phyloP scores from a whole-genome alignment of 2,329 filamentous ascomycete genomes.

The Penicillium paneum region DNA sequence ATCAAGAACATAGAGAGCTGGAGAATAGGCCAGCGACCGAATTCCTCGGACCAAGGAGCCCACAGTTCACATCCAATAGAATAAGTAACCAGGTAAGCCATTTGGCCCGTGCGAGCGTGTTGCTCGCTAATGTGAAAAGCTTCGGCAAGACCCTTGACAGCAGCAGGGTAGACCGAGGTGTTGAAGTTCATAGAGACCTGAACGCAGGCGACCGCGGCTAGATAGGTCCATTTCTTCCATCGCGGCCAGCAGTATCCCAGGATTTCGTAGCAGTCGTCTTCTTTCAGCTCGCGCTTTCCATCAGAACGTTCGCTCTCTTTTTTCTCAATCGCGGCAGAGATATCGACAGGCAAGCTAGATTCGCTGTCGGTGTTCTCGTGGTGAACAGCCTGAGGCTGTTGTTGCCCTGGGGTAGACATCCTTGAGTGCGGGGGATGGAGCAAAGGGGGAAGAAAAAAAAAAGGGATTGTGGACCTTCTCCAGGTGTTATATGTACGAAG shows the following conservation, averaged over 20 bases:
- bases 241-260: slow-evolving; percentile 56
- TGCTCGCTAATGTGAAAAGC: slow-evolving; percentile 65
- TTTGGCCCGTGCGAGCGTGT: slow-evolving; percentile 65
- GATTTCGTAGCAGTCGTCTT: slow-evolving; percentile 58
- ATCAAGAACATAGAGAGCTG: slow-evolving; percentile 68
- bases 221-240: slow-evolving; percentile 34
- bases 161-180: slow-evolving; percentile 67
- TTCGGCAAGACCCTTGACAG: slow-evolving; percentile 58
- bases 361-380: neutral
- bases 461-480: neutral
- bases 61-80: slow-evolving; percentile 80
- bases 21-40: slow-evolving; percentile 70
- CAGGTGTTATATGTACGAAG: slow-evolving; percentile 2
- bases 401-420: slow-evolving; percentile 6
- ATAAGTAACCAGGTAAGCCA: slow-evolving; percentile 71
- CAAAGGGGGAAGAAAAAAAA: neutral
- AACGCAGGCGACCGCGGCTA: slow-evolving; percentile 62
- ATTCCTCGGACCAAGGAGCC: slow-evolving; percentile 79
- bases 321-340: slow-evolving; percentile 7
- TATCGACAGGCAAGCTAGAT: neutral
- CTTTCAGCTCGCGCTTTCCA: slow-evolving; percentile 37
- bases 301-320: slow-evolving; percentile 15
- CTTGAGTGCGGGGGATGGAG: neutral
- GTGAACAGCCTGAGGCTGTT: neutral
- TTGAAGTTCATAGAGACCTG: slow-evolving; percentile 75